Conservation (phyloP, 169 alveolate species). For the Plasmodium gonderi region DNA sequence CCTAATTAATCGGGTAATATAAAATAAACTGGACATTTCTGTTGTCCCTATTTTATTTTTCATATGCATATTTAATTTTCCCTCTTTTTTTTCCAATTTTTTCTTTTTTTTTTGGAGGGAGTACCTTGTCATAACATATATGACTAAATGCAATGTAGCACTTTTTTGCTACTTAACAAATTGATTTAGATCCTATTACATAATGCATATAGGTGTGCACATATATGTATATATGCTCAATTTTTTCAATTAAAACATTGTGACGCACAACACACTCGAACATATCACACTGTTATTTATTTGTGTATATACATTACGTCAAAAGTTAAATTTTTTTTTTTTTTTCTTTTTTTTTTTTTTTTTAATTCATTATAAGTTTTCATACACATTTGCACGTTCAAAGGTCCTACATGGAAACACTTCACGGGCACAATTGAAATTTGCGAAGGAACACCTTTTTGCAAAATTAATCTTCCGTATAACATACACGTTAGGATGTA, state of each 20-base stretch:
- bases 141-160: not conserved
- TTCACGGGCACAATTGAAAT: not conserved
- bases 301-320: constrained; percentile 58
- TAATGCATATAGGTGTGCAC: not conserved
- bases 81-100: not conserved
- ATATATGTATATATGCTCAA: not conserved
- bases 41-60: constrained; percentile 6
- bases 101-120: constrained; percentile 1
- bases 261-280: not conserved
- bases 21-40: constrained; percentile 40
- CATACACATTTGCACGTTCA: not conserved
- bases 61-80: not conserved
- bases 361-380: too few relatives aligned
- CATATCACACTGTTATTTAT: not conserved
- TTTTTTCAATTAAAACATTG: not conserved
- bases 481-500: not conserved
- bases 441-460: not conserved
- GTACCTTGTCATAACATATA: not conserved
- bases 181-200: not conserved
- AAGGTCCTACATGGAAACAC: not conserved
- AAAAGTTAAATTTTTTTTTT: not conserved
- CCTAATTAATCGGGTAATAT: not conserved
- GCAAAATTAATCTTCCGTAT: not conserved
- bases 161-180: constrained; percentile 19
- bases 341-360: not conserved